These are phyloP conservation scores for Podospora comata DNA, from an alignment of 495 filamentous ascomycete genomes.

Conservation along the genomic window DNA sequence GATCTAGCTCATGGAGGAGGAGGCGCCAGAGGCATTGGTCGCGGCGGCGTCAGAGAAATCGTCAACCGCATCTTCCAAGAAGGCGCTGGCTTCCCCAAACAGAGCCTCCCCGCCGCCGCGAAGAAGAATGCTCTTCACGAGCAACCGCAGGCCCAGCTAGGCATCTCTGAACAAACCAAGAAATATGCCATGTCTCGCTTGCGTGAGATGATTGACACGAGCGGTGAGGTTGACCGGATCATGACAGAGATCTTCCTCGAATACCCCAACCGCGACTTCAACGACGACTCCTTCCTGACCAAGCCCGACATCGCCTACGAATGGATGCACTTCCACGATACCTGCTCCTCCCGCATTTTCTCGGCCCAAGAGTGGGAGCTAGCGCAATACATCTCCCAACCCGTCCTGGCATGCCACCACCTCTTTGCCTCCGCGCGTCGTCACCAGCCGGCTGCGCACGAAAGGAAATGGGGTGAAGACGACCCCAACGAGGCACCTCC, in stretches of 20 bases:
- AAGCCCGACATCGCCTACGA: conserved; percentile 87
- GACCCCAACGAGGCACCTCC: conserved; percentile 54
- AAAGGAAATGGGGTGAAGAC: conserved; percentile 41
- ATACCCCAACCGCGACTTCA: conserved; percentile 82
- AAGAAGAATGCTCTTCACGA: conserved; percentile 38
- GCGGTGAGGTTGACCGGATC: conserved; percentile 84
- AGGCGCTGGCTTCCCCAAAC: conserved; percentile 77
- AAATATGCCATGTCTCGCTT: conserved; percentile 72
- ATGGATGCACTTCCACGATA: conserved; percentile 93
- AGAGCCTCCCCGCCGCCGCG: conserved; percentile 23
- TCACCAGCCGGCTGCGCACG: conserved; percentile 35
- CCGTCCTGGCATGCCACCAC: conserved; percentile 85
- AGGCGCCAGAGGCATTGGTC: conserved; percentile 70
- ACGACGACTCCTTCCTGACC: conserved; percentile 85
- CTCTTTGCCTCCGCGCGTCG: conserved; percentile 70
- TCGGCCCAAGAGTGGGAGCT: conserved; percentile 85
- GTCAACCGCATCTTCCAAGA: conserved; percentile 82
- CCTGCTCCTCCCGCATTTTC: conserved; percentile 69
- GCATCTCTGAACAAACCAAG: conserved; percentile 73
- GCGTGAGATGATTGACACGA: conserved; percentile 84
- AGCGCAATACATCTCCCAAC: conserved; percentile 75
- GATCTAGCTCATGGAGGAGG: conserved; percentile 70
- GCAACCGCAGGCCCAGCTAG: conserved; percentile 49
- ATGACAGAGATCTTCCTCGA: conserved; percentile 72
- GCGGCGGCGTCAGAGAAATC: conserved; percentile 77